Base-by-base conservation (phyloP, 148 eudicot genomes). In the Arbutus unedo region DNA sequence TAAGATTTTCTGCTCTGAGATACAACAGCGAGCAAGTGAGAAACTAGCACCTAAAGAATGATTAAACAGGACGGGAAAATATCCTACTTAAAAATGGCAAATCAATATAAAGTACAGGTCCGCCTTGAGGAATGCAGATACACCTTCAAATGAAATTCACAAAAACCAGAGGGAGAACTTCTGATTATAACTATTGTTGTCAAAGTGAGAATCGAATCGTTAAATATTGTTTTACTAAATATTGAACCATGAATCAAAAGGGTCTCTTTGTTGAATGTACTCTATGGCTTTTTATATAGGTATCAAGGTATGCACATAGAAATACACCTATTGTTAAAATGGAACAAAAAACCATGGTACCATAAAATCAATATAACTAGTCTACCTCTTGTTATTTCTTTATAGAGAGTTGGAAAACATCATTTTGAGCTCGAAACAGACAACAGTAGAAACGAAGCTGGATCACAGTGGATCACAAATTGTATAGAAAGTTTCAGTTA, bases 1-100 rank as follows among this genome's bases (percentile, higher is more conserved):
- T 92, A 81, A 96, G 95, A 90, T 94, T 92, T 84, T 96, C 84
- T 87, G 98, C 97, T 85, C 99, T 96, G 95, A 85, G 77, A 80
- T 84, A 83, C 66, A 87, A 90, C 68, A 82, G 13, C 81, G 50
- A 56, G 81, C 76, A 87, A 80, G 79, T 83, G 54, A 91, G 86
- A 77, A 54, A 83, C 51, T 45, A 68, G 81, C 53, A 67, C 49
- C 4, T 44, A n/a, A 49, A 81, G 56, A 45, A 47, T 44, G 5
- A 16, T 38, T 74, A 70, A 79, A 79, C 18, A 10, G 60, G 66
- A 49, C 62, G 54, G 49, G 13, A 43, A 31, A n/a, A 13, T n/a
- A 64, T 16, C 44, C 54, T 19, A 51, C 53, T 38, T 8, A n/a
- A 68, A 49, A 51, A 43, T 71, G 45, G 43, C 2, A 54, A 71